Evolutionary conservation across 106 monocot genomes (phyloP).

Genomic region (Allium cepa): DNA sequence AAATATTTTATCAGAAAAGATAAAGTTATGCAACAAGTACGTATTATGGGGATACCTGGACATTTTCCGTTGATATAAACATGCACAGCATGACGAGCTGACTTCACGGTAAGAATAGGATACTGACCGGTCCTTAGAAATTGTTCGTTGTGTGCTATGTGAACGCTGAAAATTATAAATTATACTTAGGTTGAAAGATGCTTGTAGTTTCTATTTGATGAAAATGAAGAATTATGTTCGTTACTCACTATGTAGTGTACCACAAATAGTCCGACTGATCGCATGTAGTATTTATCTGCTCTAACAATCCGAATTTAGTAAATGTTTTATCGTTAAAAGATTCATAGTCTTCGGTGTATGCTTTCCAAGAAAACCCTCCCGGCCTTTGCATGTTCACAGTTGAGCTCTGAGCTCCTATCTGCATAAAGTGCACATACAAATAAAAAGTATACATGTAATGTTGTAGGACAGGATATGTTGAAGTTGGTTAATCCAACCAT

Average conservation of each 20-base stretch:
- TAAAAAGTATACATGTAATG: not conserved
- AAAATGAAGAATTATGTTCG: not conserved
- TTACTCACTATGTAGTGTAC: constrained; percentile 97
- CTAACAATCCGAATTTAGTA: constrained; percentile 60
- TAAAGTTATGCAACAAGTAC: not conserved
- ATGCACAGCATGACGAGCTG: constrained; percentile 69
- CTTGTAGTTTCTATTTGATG: not conserved
- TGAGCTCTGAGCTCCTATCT: constrained; percentile 70
- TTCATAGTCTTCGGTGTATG: constrained; percentile 58
- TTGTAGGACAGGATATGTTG: too few relatives aligned
- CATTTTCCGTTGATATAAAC: constrained; percentile 59
- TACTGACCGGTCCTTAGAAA: constrained; percentile 44
- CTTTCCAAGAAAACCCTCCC: constrained; percentile 58
- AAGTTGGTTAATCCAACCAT: too few relatives aligned
- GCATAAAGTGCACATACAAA: not conserved
- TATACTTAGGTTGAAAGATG: not conserved
- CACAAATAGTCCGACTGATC: constrained; percentile 93
- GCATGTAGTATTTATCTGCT: constrained; percentile 84
- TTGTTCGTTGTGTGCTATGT: constrained; percentile 51
- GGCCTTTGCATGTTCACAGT: constrained; percentile 50
- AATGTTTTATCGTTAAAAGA: constrained; percentile 51
- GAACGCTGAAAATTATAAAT: constrained; percentile 23
- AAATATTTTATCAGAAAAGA: not conserved
- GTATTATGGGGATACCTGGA: constrained; percentile 22
- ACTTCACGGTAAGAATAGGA: constrained; percentile 46